Percentiles rank a stretch among this genome's conserved stretches.
phyloP scores from a whole-genome alignment of 495 filamentous ascomycete species.

The Penicillium macrosclerotiorum region DNA sequence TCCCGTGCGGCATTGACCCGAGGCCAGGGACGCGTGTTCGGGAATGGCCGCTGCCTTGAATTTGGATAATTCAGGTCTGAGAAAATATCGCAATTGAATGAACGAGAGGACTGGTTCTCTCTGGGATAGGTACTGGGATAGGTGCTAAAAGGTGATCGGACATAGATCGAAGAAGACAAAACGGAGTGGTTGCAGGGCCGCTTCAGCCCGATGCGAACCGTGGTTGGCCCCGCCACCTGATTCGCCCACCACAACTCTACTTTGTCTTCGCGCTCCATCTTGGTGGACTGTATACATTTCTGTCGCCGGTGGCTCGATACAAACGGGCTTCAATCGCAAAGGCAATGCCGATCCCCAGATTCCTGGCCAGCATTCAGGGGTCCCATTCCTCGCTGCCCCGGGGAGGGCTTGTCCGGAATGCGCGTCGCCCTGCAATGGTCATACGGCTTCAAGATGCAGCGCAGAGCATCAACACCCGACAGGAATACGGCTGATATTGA shows the following conservation, averaged over 20 bases:
- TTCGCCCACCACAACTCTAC: background rate
- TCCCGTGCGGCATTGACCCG: slow-evolving; percentile 4
- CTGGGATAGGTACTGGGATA: too few relatives aligned
- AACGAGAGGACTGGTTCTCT: too few relatives aligned
- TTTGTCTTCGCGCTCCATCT: background rate
- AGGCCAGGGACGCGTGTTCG: slow-evolving; percentile 28
- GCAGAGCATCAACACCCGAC: too few relatives aligned
- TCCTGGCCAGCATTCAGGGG: slow-evolving; percentile 24
- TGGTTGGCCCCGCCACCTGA: background rate
- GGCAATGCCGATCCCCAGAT: slow-evolving; percentile 16
- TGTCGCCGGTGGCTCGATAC: background rate
- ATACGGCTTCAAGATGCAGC: too few relatives aligned
- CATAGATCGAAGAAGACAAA: too few relatives aligned
- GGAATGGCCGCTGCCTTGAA: slow-evolving; percentile 18
- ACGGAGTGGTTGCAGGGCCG: background rate
- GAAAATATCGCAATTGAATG: slow-evolving; percentile 1
- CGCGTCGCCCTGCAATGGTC: slow-evolving; percentile 12
- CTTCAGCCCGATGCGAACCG: background rate
- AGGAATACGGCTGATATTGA: too few relatives aligned
- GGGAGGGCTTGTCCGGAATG: slow-evolving; percentile 19
- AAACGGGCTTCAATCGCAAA: background rate
- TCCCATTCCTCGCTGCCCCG: slow-evolving; percentile 23
- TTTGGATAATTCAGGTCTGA: background rate
- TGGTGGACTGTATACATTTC: too few relatives aligned
- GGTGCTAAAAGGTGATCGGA: too few relatives aligned